Base-by-base conservation (phyloP, 225 moss, liverwort and hornwort species). In the Takakia lepidozioides region DNA sequence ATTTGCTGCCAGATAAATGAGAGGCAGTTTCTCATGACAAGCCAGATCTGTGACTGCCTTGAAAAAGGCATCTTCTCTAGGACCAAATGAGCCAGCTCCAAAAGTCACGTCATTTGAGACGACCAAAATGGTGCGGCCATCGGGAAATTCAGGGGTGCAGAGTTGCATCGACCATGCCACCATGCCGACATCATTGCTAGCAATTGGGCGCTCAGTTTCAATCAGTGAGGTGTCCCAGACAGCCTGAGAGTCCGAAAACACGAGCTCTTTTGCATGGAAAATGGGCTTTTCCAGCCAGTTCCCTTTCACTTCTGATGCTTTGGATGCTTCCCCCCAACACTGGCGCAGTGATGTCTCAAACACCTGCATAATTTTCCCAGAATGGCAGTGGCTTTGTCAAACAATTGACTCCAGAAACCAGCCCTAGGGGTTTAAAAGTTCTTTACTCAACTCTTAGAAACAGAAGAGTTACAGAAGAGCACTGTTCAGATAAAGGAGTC, bases 61-160 rank as follows among this genome's bases (percentile, higher is more conserved):
- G 68, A 95, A 95, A 40, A 55, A 95, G 5, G 74, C 70, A 48
- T 95, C 93, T 57, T 95, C 93, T 24, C 65, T 46, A 20, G 79
- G 86, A 44, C 93, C 93, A n/a, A 95, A 95, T 4, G 89, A 86
- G 29, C 93, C 93, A 1, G 86, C 93, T 32, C 72, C 86, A 58
- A 82, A 87, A 2, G 89, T 89, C 1, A 90, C 89, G 21, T 95
- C 93, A 39, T 95, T 95, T 14, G 93, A 86, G 39, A 90, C 80
- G 0, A 95, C 54, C 5, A 95, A 51, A 4, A 95, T 39, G 10
- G 62, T 75, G 5, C 93, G 71, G 2, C 93, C 93, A 0, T 54
- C 22, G 0, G 86, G 86, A 48, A 84, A 84, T 40, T 95, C 93
- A 0, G 83, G 86, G 2, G 93, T 90, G 52, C 68, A 46, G 65